Base-by-base conservation (phyloP, 2,329 filamentous ascomycete genomes). In the Eurotiales sp. region DNA sequence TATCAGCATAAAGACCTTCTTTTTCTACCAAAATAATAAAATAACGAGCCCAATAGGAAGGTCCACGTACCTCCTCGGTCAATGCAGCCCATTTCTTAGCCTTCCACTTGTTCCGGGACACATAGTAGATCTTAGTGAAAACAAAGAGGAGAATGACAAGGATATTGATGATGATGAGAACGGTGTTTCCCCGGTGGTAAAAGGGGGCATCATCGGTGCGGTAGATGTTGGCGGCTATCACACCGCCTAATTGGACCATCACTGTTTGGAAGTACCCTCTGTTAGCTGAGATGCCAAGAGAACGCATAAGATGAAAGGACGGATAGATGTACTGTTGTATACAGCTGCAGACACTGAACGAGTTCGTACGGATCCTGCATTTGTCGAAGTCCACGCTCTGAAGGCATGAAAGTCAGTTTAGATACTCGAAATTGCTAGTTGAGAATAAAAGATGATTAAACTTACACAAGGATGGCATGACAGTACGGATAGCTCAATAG, bases 401-500 rank as follows among this genome's bases (percentile, higher is more conserved):
- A 5, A 27, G 2, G 11, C 19, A 22, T 8, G 22, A 3, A 10
- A 40, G 19, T 39, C 14, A 39, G 15, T 8, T 8, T 10, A 19
- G 30, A 34, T 15, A 34, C 14, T 10, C 4, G 14, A 27, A 6
- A 37, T 27, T 27, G 17, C n/a, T n/a, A n/a, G n/a, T n/a, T n/a
- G n/a, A n/a, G n/a, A 37, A 19, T 14, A 37, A 37, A 14, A 40
- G 22, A 14, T n/a, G 10, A 42, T 3, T n/a, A 2, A 42, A 42
- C 40, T 81, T 72, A 2, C 80, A 37, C 34, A 11, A 37, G 34
- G 34, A 37, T 37, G 8, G 34, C 78, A 57, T 83, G 80, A 43
- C 81, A 77, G 60, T 83, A 83, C 0, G 81, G 81, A 53, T 77
- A 76, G 1, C 79, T 78, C 6, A 78, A 71, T 30, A 83, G 70